phyloP scores from a whole-genome alignment of 1,139 yeast species.

The Yamadazyma songkhlaensis region DNA sequence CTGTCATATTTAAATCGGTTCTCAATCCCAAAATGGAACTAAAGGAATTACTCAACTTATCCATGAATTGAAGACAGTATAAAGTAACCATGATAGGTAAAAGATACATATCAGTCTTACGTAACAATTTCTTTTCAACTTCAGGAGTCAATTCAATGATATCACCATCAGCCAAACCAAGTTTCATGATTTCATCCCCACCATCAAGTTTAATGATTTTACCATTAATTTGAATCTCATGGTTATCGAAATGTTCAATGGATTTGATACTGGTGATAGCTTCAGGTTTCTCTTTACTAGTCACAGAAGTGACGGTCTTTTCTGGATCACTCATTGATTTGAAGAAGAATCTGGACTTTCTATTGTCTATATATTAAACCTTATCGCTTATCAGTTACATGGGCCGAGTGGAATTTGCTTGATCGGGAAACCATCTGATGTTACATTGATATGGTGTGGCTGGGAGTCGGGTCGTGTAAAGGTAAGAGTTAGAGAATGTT shows the following conservation, averaged over 20 bases:
- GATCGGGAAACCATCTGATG: too few relatives aligned
- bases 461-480: too few relatives aligned
- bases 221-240: slow-evolving; percentile 10
- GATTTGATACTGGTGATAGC: slow-evolving; percentile 3
- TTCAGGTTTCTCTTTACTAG: not conserved
- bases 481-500: too few relatives aligned
- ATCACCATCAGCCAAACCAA: slow-evolving; percentile 19
- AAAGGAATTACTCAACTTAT: slow-evolving; percentile 55
- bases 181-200: slow-evolving; percentile 35
- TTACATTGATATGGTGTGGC: too few relatives aligned
- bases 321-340: too few relatives aligned
- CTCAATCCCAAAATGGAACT: slow-evolving; percentile 63
- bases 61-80: slow-evolving; percentile 63
- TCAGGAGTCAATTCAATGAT: slow-evolving; percentile 17
- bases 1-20: slow-evolving; percentile 46
- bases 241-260: slow-evolving; percentile 8
- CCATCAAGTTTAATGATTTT: slow-evolving; percentile 15
- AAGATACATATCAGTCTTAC: slow-evolving; percentile 54
- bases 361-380: too few relatives aligned
- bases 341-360: too few relatives aligned
- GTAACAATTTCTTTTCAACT: slow-evolving; percentile 16
- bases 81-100: slow-evolving; percentile 55
- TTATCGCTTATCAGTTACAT: too few relatives aligned
- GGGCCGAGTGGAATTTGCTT: too few relatives aligned
- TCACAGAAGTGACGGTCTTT: too few relatives aligned